Percentiles rank a stretch among this genome's conserved stretches.
Evolutionary conservation across 208 protist genomes (phyloP).

Genomic region (Leishmania tropica): DNA sequence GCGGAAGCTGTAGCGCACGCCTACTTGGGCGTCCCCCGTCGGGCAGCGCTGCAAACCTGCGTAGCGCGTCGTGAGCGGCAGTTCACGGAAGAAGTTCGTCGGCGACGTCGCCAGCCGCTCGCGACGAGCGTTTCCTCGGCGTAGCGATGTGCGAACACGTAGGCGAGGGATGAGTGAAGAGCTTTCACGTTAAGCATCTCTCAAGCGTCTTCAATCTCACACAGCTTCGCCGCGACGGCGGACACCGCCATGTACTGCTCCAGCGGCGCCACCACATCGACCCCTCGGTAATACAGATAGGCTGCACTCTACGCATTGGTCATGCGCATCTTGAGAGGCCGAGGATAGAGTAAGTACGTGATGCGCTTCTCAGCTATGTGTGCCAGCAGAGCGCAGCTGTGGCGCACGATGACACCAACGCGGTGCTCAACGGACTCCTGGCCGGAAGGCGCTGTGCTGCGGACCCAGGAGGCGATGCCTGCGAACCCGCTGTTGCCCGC

Average conservation of each 20-base stretch:
- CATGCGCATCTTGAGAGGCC: conserved; percentile 19
- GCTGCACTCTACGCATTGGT: conserved; percentile 5
- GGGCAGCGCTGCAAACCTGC: conserved; percentile 21
- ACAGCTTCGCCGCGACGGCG: conserved; percentile 21
- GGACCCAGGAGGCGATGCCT: not conserved
- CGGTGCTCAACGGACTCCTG: not conserved
- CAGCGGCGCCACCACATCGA: conserved; percentile 13
- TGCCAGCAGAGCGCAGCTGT: conserved; percentile 10
- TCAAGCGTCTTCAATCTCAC: conserved; percentile 5
- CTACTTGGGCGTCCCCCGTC: not conserved
- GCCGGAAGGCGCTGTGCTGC: not conserved
- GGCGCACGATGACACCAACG: conserved; percentile 17
- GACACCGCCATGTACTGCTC: conserved; percentile 31
- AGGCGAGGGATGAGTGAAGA: conserved; percentile 13
- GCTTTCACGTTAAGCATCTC: conserved; percentile 33
- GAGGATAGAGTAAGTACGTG: conserved; percentile 18
- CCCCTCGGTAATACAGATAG: conserved; percentile 26
- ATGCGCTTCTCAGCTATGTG: conserved; percentile 16
- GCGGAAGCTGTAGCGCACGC: conserved; percentile 20
- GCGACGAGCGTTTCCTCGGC: conserved; percentile 3
- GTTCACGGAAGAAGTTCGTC: conserved; percentile 21
- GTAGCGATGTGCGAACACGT: conserved; percentile 13
- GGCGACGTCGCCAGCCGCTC: not conserved
- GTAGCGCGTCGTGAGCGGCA: conserved; percentile 26
- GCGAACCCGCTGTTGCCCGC: conserved; percentile 7